Evolutionary conservation across 345 rosid species (phyloP), one percentile per base, ranked within the genome.

Genomic region (Reutealis trisperma): DNA sequence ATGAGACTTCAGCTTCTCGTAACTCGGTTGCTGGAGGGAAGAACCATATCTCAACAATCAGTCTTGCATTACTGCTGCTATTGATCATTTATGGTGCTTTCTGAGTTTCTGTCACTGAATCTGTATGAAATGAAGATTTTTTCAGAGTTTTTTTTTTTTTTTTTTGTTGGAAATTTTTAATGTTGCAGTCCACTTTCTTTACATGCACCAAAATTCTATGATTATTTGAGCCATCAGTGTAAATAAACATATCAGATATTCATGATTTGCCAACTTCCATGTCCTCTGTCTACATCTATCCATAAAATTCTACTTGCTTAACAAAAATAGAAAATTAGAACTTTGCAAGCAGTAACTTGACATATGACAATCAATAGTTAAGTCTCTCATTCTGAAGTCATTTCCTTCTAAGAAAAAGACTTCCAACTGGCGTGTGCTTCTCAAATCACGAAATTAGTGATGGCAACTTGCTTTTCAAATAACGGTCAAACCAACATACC

Each of bases 11-110:
- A 37, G 3, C 47, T 37, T 21, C 55, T 16, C 11, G 16, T 9
- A 19, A 30, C 4, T 67, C 78, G 1, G 9, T 27, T 2, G 81
- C 72, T 8, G 27, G 45, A 65, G 72, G 67, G 72, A 27, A 41
- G 15, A 63, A 63, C 6, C 41, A 52, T 8, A 70, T 13, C 32
- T 24, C 70, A 1, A 63, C 7, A 3, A 4, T 70, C 5, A 49
- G 60, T 65, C 47, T 78, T 55, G 1, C 65, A 0, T 6, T 64
- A 3, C 25, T 54, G 11, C 45, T 70, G 61, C 59, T 71, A 1
- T 22, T 37, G 27, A 52, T 70, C 25, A 14, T 76, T 61, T 68
- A 41, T 22, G 22, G 52, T 32, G 79, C 67, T 49, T 62, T 41
- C 32, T 67, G 71, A 73, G 71, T 42, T 25, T 0, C 24, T 25